Percentiles rank a stretch among this genome's conserved stretches.
These are phyloP conservation scores for Iodosphaeria phyllophila DNA, from an alignment of 2,329 filamentous ascomycete genomes.

Conservation along the genomic window DNA sequence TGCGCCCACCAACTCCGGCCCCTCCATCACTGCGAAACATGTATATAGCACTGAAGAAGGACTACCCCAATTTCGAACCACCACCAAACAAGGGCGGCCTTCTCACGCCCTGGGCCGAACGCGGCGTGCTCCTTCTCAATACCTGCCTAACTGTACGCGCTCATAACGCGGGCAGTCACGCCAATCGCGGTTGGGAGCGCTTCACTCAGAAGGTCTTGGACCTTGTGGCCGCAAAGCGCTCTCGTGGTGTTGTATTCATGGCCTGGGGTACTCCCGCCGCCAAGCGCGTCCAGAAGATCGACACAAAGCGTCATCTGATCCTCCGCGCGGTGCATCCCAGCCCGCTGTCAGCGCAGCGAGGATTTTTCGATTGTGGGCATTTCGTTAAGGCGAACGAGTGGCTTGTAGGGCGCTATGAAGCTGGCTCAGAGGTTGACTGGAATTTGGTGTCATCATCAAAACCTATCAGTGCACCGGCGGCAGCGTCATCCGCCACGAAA, in stretches of 20 bases:
- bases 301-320: slow-evolving; percentile 58
- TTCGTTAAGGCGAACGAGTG: slow-evolving; percentile 74
- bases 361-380: slow-evolving; percentile 71
- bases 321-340: slow-evolving; percentile 81
- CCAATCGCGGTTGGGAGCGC: slow-evolving; percentile 75
- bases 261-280: slow-evolving; percentile 83
- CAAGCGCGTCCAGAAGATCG: slow-evolving; percentile 58
- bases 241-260: slow-evolving; percentile 75
- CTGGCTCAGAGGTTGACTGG: slow-evolving; percentile 75
- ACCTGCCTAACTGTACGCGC: slow-evolving; percentile 87
- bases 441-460: too few relatives aligned
- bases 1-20: slow-evolving; percentile 70
- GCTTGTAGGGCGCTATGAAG: slow-evolving; percentile 61
- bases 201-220: slow-evolving; percentile 90
- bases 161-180: slow-evolving; percentile 72
- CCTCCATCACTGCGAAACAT: slow-evolving; percentile 89
- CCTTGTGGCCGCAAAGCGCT: slow-evolving; percentile 58
- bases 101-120: slow-evolving; percentile 83
- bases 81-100: slow-evolving; percentile 67
- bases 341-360: slow-evolving; percentile 66
- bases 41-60: slow-evolving; percentile 70
- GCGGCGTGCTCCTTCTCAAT: slow-evolving; percentile 83
- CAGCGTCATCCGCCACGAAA: slow-evolving; percentile 8
- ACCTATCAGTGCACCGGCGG: too few relatives aligned
- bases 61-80: slow-evolving; percentile 63